Evolutionary conservation across 1,139 yeast genomes (phyloP), one percentile per base, ranked within the genome.

Genomic region (Yamadazyma friedrichii): DNA sequence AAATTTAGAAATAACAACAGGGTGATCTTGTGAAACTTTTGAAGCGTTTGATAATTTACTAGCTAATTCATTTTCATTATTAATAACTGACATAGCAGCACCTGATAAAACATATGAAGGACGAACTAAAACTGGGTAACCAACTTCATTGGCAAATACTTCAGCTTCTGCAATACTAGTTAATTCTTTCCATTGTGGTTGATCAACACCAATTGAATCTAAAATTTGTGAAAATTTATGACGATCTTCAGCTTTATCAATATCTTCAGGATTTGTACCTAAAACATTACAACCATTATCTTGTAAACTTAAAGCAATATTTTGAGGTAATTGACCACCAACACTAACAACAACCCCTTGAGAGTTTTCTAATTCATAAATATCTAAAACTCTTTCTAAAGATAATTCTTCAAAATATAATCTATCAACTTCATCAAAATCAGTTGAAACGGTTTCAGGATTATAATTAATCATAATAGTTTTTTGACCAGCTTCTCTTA

Each of bases 401-500:
- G 94, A 85, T 47, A 93, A 77, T 64, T 89, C 97, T 69, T 93
- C 98, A 60, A 93, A 93, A 74, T 93, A 93, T 55, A 93, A 79
- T 69, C 97, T 79, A 70, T 93, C 98, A 48, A 88, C 98, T 71
- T 93, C 98, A 65, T 93, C 98, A 60, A 88, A 93, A 70, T 93
- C 98, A 47, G 98, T 93, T 9, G 97, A 89, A 31, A 93, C 98
- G 24, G 98, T 93, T 70, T 93, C 98, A 44, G 98, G 98, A 72
- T 93, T 93, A 70, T 93, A 93, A 72, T 93, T 93, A 60, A 93
- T 80, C 98, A 93, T 93, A 50, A 93, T 82, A 36, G 98, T 93
- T 68, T 85, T 88, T 62, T 81, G 83, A 49, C 95, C 95, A 44
- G 84, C 76, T 44, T 81, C 84, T 67, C 98, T 83, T 57, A 93